Base-by-base conservation (phyloP, 139 green algal species). In the Axilococcus clingmanii region DNA sequence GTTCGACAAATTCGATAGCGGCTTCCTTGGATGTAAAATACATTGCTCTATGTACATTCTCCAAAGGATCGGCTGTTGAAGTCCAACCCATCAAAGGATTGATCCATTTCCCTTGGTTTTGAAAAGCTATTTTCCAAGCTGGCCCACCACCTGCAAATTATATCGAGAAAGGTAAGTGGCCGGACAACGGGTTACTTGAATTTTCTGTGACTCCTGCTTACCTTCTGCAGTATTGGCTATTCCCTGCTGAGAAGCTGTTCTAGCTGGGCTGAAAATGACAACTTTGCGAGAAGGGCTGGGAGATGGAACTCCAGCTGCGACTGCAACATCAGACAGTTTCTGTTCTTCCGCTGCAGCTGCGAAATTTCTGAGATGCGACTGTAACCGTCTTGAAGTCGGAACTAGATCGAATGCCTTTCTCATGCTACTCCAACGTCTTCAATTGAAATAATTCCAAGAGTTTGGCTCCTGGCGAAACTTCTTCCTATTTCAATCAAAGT, bases 41-140 rank as follows among this genome's bases (percentile, higher is more conserved):
- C 24, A 94, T 45, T 2, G 71, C 45, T 25, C 78, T 65, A 2
- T 30, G 62, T 22, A 91, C 76, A 42, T 84, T 87, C 60, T 94
- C 86, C 27, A 87, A 43, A 0, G 84, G 61, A 62, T 97, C 89
- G 1, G 71, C 81, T 5, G 88, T 94, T 17, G 84, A 95, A n/a
- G 88, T 96, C 89, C 90, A 97, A 7, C 89, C 89, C 51, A 97
- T 97, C 3, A 97, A 74, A 2, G 89, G 88, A 72, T 97, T 97
- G 47, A 83, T 58, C 89, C 89, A 97, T 72, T 84, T 93, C 52
- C 17, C 35, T 30, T 69, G 31, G 12, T 59, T 75, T 8, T 85
- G 71, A 25, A 94, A 84, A 28, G 75, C 60, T 32, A 95, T 84
- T 36, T 65, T 80, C 86, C 86, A 95, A 2, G 60, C 50, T 11